These are phyloP conservation scores for Nicotiana attenuata DNA, from an alignment of 257 asterid species.

Conservation along the genomic window DNA sequence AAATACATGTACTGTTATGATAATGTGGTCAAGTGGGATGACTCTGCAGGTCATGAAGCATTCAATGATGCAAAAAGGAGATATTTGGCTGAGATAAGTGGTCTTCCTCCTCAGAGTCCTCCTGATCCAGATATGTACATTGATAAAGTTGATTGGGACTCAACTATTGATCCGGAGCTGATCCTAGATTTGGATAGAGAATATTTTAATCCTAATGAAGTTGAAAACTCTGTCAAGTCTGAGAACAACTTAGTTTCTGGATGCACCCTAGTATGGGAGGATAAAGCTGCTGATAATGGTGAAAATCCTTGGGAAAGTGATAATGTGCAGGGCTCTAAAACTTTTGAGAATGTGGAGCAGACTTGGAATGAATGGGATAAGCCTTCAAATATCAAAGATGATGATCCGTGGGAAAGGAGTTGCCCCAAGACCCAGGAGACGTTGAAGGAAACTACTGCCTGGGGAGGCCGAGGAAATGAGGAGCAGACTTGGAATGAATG, in stretches of 20 bases:
- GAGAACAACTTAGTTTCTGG: constrained; percentile 21
- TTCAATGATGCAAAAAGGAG: constrained; percentile 56
- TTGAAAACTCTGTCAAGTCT: constrained; percentile 21
- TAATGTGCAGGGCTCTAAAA: constrained; percentile 16
- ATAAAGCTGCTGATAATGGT: constrained; percentile 21
- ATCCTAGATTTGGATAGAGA: constrained; percentile 65
- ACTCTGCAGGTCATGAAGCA: constrained; percentile 73
- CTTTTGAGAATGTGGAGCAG: constrained; percentile 5
- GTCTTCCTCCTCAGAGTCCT: constrained; percentile 48
- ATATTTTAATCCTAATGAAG: constrained; percentile 54
- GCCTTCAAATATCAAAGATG: constrained; percentile 21
- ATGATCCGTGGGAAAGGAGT: constrained; percentile 61
- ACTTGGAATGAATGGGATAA: constrained; percentile 48
- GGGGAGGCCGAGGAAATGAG: constrained; percentile 41
- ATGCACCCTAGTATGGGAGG: constrained; percentile 15
- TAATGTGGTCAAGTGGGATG: constrained; percentile 72
- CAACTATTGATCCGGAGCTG: constrained; percentile 54
- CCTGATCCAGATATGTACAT: constrained; percentile 55
- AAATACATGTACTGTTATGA: constrained; percentile 60
- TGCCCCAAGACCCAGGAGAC: constrained; percentile 25
- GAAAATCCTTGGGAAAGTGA: constrained; percentile 60
- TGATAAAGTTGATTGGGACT: constrained; percentile 72
- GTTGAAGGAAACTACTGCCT: constrained; percentile 28
- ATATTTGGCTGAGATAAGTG: constrained; percentile 58
- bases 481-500: constrained; percentile 41